Percentiles rank a stretch among this genome's conserved stretches.
These are phyloP conservation scores for Neospermospora avenae DNA, from an alignment of 2,329 filamentous ascomycete species.

Conservation along the genomic window DNA sequence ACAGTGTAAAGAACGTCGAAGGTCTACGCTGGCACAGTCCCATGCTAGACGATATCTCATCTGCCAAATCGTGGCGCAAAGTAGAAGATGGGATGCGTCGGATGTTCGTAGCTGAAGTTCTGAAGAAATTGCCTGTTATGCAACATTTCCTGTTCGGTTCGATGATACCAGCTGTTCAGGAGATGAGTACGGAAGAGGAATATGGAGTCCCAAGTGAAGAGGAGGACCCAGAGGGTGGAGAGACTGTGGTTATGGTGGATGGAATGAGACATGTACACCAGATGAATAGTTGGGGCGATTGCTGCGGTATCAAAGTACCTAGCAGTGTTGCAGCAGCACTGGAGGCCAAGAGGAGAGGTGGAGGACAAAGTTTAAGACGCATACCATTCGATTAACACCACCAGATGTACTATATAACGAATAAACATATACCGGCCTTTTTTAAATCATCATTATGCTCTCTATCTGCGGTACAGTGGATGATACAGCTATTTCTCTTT, in stretches of 20 bases:
- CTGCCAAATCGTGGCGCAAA: conserved; percentile 85
- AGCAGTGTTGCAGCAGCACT: conserved; percentile 88
- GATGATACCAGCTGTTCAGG: conserved; percentile 73
- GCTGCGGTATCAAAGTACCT: conserved; percentile 96
- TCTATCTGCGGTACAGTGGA: too few species aligned
- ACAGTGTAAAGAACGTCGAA: conserved; percentile 93
- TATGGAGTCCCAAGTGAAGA: conserved; percentile 45
- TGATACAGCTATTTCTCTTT: too few species aligned
- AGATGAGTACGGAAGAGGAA: conserved; percentile 69
- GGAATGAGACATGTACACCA: conserved; percentile 70
- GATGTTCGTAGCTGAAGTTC: conserved; percentile 93
- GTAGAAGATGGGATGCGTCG: conserved; percentile 92
- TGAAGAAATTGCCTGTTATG: conserved; percentile 95
- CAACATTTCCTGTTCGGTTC: conserved; percentile 96
- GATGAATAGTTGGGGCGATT: conserved; percentile 82
- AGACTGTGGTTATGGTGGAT: conserved; percentile 61
- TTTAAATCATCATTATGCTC: not conserved
- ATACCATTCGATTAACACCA: conserved; percentile 75
- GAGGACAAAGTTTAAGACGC: conserved; percentile 59
- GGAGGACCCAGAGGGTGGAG: conserved; percentile 50
- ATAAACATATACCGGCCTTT: not conserved
- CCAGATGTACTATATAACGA: not conserved
- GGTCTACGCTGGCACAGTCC: conserved; percentile 94
- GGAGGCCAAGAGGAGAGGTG: conserved; percentile 75
- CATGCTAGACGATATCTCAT: conserved; percentile 96